A percentile compares a stretch with the other conserved stretches of the same genome.
Conservation (phyloP, 108 stramenopile genomes). For the Fragilaria crotonensis region DNA sequence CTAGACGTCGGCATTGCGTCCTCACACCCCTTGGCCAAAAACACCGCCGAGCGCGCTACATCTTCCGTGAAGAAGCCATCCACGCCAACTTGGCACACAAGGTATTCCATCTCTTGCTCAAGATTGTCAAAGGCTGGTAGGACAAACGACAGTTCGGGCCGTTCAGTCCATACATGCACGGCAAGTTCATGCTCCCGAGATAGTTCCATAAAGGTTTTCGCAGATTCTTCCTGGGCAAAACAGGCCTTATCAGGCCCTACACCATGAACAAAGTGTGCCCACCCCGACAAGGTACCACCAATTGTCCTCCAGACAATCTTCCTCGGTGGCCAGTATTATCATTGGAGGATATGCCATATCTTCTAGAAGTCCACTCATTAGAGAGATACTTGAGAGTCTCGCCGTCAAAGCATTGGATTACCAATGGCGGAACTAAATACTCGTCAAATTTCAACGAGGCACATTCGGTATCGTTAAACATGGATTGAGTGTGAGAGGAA, state of each 20-base stretch:
- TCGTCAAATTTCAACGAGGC: slow-evolving; percentile 17
- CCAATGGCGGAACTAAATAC: slow-evolving; percentile 44
- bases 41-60: slow-evolving; percentile 4
- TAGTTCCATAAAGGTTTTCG: slow-evolving; percentile 5
- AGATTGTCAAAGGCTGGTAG: slow-evolving; percentile 14
- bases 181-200: slow-evolving; percentile 21
- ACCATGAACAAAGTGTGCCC: slow-evolving; percentile 18
- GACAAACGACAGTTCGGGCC: slow-evolving; percentile 28
- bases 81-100: slow-evolving; percentile 32
- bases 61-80: slow-evolving; percentile 46
- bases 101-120: slow-evolving; percentile 35
- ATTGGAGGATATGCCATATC: slow-evolving; percentile 24
- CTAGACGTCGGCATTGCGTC: background rate
- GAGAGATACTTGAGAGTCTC: slow-evolving; percentile 22
- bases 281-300: slow-evolving; percentile 35
- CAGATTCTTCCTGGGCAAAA: slow-evolving; percentile 8
- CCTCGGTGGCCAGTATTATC: slow-evolving; percentile 9
- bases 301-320: slow-evolving; percentile 12
- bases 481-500: slow-evolving; percentile 13
- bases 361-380: slow-evolving; percentile 20
- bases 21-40: background rate
- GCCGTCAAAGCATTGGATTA: slow-evolving; percentile 43
- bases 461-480: slow-evolving; percentile 19
- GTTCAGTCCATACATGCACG: slow-evolving; percentile 44
- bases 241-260: slow-evolving; percentile 44